phyloP scores from a whole-genome alignment of 2,329 filamentous ascomycete species.

The Bipolaris bicolor region DNA sequence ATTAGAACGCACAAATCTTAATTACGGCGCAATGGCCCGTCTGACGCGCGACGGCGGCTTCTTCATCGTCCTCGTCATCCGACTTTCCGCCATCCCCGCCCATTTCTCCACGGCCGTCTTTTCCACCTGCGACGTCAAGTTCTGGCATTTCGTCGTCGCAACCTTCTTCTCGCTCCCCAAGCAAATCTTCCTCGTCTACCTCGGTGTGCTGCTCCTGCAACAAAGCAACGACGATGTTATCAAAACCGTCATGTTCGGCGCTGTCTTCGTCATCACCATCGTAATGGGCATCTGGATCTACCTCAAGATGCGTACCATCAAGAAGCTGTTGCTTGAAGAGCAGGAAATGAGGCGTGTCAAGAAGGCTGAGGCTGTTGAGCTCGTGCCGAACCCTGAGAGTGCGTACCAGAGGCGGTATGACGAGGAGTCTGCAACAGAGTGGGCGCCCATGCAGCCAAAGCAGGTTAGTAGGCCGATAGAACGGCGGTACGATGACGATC shows the following conservation, averaged over 20 bases:
- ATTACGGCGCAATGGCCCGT: conserved; percentile 46
- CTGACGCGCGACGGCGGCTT: conserved; percentile 45
- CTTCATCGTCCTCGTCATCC: conserved; percentile 44
- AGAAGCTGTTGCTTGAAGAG: conserved; percentile 43
- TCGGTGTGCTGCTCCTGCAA: conserved; percentile 42
- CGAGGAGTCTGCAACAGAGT: conserved; percentile 24
- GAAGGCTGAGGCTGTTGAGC: conserved; percentile 24
- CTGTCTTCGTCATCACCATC: conserved; percentile 39
- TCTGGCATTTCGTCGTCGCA: conserved; percentile 44
- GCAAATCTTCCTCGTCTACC: conserved; percentile 46
- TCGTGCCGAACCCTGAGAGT: conserved; percentile 26
- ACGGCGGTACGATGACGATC: conserved; percentile 15
- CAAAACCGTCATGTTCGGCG: conserved; percentile 42
- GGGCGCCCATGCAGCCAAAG: conserved; percentile 24
- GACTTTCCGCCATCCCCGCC: conserved; percentile 42
- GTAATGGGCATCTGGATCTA: conserved; percentile 43
- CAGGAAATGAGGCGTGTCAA: conserved; percentile 33
- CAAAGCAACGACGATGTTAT: conserved; percentile 30
- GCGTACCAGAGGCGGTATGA: conserved; percentile 29
- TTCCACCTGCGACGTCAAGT: conserved; percentile 47
- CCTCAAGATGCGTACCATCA: conserved; percentile 43
- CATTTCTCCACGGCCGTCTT: conserved; percentile 47
- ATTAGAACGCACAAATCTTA: conserved; percentile 45
- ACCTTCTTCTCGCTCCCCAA: conserved; percentile 45
- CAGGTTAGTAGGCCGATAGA: conserved; percentile 12